Conservation (phyloP, 23 red algal species). For the Gracilaria domingensis region DNA sequence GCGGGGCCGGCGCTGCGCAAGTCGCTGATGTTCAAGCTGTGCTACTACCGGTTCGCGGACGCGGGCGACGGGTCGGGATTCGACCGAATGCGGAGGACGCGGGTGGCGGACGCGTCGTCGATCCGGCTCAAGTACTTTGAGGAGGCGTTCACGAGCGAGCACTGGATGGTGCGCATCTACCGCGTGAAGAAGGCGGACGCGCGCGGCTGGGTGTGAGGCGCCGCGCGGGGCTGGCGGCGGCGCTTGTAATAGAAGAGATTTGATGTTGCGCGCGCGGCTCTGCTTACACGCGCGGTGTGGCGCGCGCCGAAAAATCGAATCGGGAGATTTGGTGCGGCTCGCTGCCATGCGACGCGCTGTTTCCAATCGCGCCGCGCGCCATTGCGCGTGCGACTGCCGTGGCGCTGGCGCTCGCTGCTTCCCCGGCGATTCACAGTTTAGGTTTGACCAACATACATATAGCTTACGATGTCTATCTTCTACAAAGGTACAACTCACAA, state of each 20-base stretch:
- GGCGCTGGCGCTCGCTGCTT: no score
- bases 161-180: constrained; percentile 99
- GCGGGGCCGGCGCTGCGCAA: constrained; percentile 81
- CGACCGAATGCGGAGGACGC: constrained; percentile 81
- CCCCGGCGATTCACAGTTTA: no score
- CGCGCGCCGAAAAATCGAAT: not conserved
- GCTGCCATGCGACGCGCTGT: not conserved
- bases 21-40: constrained; percentile 92
- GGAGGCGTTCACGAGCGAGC: constrained; percentile 96
- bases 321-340: not conserved
- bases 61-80: constrained; percentile 39
- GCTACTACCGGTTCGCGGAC: constrained; percentile 97
- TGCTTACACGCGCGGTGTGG: not conserved
- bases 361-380: not conserved
- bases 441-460: not conserved
- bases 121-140: constrained; percentile 96
- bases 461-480: no score
- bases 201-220: constrained; percentile 64
- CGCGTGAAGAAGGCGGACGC: constrained; percentile 91
- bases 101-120: constrained; percentile 51
- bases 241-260: not conserved
- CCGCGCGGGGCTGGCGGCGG: no score
- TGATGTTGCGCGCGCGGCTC: not conserved
- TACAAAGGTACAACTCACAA: no score
- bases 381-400: no score